Conservation (phyloP, 306 rosid genomes). For the Castanea crenata region DNA sequence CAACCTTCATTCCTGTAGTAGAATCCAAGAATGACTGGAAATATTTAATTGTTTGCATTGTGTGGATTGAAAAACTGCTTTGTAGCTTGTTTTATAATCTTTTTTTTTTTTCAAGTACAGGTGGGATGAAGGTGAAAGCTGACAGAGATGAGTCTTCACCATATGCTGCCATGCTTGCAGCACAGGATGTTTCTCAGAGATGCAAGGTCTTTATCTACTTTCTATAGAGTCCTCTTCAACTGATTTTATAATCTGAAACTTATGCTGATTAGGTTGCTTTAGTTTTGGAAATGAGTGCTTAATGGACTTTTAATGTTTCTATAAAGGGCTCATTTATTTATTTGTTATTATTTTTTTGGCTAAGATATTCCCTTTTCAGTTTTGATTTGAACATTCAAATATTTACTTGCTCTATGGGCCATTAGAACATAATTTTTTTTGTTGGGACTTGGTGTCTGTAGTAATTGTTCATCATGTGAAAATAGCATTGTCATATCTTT, state of each 20-base stretch:
- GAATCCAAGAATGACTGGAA: background rate
- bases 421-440: background rate
- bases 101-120: conserved; percentile 15
- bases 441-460: background rate
- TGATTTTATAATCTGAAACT: background rate
- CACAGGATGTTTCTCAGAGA: conserved; percentile 79
- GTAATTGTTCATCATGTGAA: too few relatives aligned
- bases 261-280: background rate
- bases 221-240: background rate
- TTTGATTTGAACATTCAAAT: background rate
- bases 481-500: background rate
- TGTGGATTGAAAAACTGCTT: background rate
- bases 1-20: background rate
- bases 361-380: background rate
- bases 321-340: background rate
- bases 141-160: conserved; percentile 87
- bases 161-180: conserved; percentile 92
- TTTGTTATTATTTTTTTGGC: too few relatives aligned
- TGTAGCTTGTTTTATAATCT: background rate
- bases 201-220: conserved; percentile 51
- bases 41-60: background rate
- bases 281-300: background rate
- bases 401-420: background rate
- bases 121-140: conserved; percentile 93
- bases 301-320: background rate